Evolutionary conservation across 805 yeast species (phyloP), one percentile per base, ranked within the genome.

Genomic region (Jamesozyma rosinii): DNA sequence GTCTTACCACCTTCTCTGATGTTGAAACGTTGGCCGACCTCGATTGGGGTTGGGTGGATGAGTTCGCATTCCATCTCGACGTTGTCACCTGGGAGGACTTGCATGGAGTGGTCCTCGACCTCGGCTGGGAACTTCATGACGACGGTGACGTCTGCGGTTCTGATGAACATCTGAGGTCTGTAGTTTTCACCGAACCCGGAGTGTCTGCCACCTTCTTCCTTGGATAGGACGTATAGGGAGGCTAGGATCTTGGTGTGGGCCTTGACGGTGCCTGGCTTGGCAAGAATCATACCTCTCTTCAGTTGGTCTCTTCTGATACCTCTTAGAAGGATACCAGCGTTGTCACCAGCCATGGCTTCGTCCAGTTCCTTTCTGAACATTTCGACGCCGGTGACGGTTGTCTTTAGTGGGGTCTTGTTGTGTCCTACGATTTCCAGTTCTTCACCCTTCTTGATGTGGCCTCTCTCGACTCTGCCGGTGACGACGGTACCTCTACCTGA

Each of bases 401-500:
- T 80, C 81, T 88, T 90, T 68, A 85, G 67, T 54, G 95, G 90
- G 64, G 78, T 77, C 57, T 80, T 79, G 71, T 83, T 81, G 77
- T 74, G 77, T 64, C 98, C 98, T 50, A 92, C 96, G 65, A 92
- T 81, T 76, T 92, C 97, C 58, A 92, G 74, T 75, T 92, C 97
- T 71, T 90, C 97, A 72, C 97, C 97, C 77, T 89, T 89, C 82
- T 86, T 86, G 69, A 92, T 78, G 54, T 80, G 71, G 72, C 98
- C 98, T 75, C 98, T 88, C 77, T 90, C 97, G 57, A 88, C 98
- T 73, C 97, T 85, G 67, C 98, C 98, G 45, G 97, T 85, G 59
- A 86, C 96, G 55, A 92, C 98, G 48, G 98, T 92, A 74, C 98
- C 98, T 80, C 98, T 90, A 71, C 99, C 99, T 37, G 97, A 86